Percentiles rank a stretch among this genome's conserved stretches.
phyloP scores from a whole-genome alignment of 108 stramenopile species.

The Fragilariopsis cylindrus region DNA sequence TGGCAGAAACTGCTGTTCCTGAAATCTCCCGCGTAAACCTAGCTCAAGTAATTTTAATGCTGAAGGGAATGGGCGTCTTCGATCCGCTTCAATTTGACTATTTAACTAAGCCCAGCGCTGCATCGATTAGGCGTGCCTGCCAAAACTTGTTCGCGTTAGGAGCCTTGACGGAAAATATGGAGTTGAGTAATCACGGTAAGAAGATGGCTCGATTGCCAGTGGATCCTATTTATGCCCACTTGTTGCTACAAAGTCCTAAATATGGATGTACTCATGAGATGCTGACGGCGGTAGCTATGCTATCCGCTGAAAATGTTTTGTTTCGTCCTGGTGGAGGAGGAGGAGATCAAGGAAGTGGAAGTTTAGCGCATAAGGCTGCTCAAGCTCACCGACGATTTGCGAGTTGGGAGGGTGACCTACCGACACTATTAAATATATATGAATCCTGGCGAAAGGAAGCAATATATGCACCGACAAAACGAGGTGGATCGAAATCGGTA shows the following conservation, averaged over 20 bases:
- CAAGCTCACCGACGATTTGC: slow-evolving; percentile 75
- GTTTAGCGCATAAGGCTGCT: slow-evolving; percentile 69
- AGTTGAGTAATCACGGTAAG: slow-evolving; percentile 74
- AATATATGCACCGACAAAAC: slow-evolving; percentile 40
- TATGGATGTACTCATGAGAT: slow-evolving; percentile 89
- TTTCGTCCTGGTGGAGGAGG: slow-evolving; percentile 87
- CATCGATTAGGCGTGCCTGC: slow-evolving; percentile 61
- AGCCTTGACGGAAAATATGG: slow-evolving; percentile 62
- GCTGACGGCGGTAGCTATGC: slow-evolving; percentile 92
- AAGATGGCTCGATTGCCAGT: slow-evolving; percentile 79
- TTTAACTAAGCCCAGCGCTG: slow-evolving; percentile 62
- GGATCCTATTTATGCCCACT: slow-evolving; percentile 75
- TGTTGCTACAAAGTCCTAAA: slow-evolving; percentile 66
- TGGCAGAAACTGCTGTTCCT: slow-evolving; percentile 69
- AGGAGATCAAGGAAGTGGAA: slow-evolving; percentile 53
- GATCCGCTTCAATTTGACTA: slow-evolving; percentile 90
- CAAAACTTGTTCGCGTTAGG: slow-evolving; percentile 60
- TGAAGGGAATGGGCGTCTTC: slow-evolving; percentile 92
- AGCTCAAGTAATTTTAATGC: slow-evolving; percentile 87
- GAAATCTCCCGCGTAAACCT: slow-evolving; percentile 89
- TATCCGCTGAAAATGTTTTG: slow-evolving; percentile 94
- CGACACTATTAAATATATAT: slow-evolving; percentile 92
- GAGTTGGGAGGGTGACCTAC: slow-evolving; percentile 92
- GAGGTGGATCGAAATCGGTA: slow-evolving; percentile 18
- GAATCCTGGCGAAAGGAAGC: slow-evolving; percentile 87